phyloP scores from a whole-genome alignment of 805 yeast species.

The Yamadazyma kitorensis region DNA sequence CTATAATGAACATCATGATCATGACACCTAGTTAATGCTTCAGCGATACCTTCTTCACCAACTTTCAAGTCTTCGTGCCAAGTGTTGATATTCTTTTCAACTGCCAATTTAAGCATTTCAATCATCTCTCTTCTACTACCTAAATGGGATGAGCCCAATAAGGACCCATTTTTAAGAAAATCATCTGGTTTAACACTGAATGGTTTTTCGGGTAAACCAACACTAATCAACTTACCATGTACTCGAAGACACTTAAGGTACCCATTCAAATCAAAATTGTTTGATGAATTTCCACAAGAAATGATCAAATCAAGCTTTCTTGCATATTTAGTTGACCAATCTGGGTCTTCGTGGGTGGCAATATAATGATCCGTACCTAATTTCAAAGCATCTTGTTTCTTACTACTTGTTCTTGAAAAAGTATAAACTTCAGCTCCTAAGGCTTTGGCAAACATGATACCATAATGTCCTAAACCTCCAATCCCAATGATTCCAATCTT shows the following conservation, averaged over 20 bases:
- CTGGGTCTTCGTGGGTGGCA: constrained; percentile 48
- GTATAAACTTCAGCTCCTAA: constrained; percentile 48
- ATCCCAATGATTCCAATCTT: constrained; percentile 61
- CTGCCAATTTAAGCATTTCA: constrained; percentile 38
- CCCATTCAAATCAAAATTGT: constrained; percentile 48
- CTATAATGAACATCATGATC: constrained; percentile 44
- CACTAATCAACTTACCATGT: constrained; percentile 25
- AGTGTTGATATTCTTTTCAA: constrained; percentile 31
- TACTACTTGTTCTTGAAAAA: constrained; percentile 25
- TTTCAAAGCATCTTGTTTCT: constrained; percentile 29
- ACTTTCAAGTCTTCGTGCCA: constrained; percentile 38
- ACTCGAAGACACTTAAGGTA: constrained; percentile 38
- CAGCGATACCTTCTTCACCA: constrained; percentile 28
- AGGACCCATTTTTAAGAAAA: constrained; percentile 27
- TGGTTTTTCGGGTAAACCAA: constrained; percentile 24
- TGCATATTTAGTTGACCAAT: constrained; percentile 32
- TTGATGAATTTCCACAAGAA: constrained; percentile 51
- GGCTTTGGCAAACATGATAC: constrained; percentile 57
- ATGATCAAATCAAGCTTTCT: constrained; percentile 50
- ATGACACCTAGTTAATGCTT: constrained; percentile 34
- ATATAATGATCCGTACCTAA: constrained; percentile 33
- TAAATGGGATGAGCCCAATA: constrained; percentile 29
- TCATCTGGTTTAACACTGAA: constrained; percentile 21
- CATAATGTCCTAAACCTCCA: constrained; percentile 69
- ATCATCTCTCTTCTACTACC: constrained; percentile 36